Conservation (phyloP, 2,329 filamentous ascomycete species). For the Botrytis elliptica region DNA sequence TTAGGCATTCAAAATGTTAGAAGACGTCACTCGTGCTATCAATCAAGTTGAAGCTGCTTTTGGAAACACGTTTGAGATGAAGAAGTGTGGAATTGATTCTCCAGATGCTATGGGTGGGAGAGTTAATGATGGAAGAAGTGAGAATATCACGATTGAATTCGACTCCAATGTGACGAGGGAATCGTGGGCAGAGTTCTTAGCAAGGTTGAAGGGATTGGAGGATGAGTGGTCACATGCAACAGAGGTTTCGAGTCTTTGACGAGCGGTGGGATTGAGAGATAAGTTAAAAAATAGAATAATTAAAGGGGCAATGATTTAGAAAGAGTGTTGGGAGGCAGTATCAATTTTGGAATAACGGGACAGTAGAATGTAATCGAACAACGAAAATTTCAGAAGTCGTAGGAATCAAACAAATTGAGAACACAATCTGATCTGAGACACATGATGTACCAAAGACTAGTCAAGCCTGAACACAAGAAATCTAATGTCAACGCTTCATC, state of each 20-base stretch:
- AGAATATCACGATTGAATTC: slow-evolving; percentile 34
- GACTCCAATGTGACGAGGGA: slow-evolving; percentile 26
- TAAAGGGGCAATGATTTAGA: background rate
- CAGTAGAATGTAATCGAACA: background rate
- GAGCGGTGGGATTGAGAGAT: background rate
- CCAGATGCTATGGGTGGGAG: slow-evolving; percentile 33
- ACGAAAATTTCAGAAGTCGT: too few relatives aligned
- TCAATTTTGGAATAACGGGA: too few relatives aligned
- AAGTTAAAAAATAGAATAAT: background rate
- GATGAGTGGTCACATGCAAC: slow-evolving; percentile 30
- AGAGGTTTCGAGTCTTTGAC: slow-evolving; percentile 1
- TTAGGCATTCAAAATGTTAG: slow-evolving; percentile 32
- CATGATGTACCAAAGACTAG: background rate
- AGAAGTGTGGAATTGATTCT: slow-evolving; percentile 31
- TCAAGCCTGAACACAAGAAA: background rate
- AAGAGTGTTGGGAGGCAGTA: background rate
- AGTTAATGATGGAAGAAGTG: slow-evolving; percentile 32
- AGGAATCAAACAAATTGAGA: too few relatives aligned
- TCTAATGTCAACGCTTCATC: background rate
- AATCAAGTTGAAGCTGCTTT: slow-evolving; percentile 33
- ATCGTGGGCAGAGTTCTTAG: slow-evolving; percentile 30
- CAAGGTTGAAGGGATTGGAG: slow-evolving; percentile 27
- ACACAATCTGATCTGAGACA: background rate
- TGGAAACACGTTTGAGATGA: slow-evolving; percentile 28
- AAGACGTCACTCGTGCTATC: slow-evolving; percentile 31